Evolutionary conservation across 768 basidiomycete genomes (phyloP).

Genomic region (Rickenella mellea): DNA sequence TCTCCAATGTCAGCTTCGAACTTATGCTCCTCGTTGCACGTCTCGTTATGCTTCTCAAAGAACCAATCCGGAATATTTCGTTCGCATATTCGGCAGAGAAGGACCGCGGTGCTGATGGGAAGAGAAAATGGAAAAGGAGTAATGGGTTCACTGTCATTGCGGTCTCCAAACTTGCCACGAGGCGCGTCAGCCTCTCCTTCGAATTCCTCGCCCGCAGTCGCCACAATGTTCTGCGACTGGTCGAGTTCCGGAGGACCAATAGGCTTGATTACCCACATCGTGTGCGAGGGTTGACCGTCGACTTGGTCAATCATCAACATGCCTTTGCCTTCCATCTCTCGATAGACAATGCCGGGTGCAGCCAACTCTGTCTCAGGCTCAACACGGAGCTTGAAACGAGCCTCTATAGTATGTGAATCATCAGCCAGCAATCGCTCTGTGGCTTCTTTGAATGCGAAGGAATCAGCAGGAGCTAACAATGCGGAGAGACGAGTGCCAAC

Average conservation of each 20-base stretch:
- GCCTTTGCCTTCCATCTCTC: conserved; percentile 93
- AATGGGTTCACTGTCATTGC: conserved; percentile 31
- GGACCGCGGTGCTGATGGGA: conserved; percentile 71
- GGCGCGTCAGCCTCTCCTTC: not conserved
- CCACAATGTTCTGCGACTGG: conserved; percentile 17
- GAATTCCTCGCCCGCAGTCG: not conserved
- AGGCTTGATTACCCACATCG: conserved; percentile 96
- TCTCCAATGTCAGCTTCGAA: conserved; percentile 91
- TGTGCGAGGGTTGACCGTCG: conserved; percentile 81
- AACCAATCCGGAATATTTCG: conserved; percentile 96
- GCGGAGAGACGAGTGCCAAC: conserved; percentile 74
- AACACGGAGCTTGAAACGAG: conserved; percentile 78
- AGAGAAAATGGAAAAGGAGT: conserved; percentile 70
- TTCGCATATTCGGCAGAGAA: conserved; percentile 97
- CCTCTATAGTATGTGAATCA: conserved; percentile 90
- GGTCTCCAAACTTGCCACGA: not conserved
- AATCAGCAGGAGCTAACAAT: conserved; percentile 71
- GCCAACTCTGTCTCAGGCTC: conserved; percentile 44
- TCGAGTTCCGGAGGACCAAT: conserved; percentile 63
- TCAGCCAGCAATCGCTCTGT: conserved; percentile 79
- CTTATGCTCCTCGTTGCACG: conserved; percentile 91
- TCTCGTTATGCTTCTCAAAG: conserved; percentile 99
- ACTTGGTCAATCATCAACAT: conserved; percentile 97
- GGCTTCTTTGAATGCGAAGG: conserved; percentile 78
- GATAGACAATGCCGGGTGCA: conserved; percentile 40